Percentiles rank a stretch among this genome's conserved stretches.
phyloP scores from a whole-genome alignment of 305 asterid genomes.

The Fraxinus sp. region DNA sequence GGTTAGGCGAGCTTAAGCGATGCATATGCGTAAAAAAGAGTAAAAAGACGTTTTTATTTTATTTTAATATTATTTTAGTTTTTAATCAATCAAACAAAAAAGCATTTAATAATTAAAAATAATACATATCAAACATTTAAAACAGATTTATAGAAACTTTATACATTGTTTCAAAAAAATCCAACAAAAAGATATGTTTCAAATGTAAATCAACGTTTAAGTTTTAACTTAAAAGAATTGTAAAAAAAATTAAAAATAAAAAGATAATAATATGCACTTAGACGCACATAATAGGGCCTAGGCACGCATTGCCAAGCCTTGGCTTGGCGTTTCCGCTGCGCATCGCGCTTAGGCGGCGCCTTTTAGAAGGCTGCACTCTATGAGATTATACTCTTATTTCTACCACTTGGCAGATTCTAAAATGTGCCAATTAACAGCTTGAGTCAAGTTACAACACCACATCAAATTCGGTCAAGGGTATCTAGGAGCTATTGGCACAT shows the following conservation, averaged over 20 bases:
- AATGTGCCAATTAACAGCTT: not conserved
- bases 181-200: too few relatives aligned
- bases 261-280: not conserved
- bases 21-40: not conserved
- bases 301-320: not conserved
- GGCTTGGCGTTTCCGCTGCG: too few relatives aligned
- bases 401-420: conserved; percentile 12
- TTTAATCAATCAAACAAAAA: not conserved
- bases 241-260: too few relatives aligned
- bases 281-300: not conserved
- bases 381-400: conserved; percentile 10
- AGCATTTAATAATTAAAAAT: not conserved
- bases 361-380: not conserved
- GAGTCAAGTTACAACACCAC: not conserved
- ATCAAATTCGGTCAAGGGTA: not conserved
- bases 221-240: not conserved
- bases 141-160: too few relatives aligned
- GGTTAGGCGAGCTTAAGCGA: not conserved
- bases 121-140: too few relatives aligned
- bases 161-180: too few relatives aligned
- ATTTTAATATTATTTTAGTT: too few relatives aligned
- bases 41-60: too few relatives aligned
- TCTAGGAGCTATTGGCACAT: not conserved
- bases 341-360: not conserved
- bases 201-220: not conserved